A percentile compares a stretch with the other conserved stretches of the same genome.
Conservation (phyloP, 371 early-diverging fungal species). For the Zychaea mexicana region DNA sequence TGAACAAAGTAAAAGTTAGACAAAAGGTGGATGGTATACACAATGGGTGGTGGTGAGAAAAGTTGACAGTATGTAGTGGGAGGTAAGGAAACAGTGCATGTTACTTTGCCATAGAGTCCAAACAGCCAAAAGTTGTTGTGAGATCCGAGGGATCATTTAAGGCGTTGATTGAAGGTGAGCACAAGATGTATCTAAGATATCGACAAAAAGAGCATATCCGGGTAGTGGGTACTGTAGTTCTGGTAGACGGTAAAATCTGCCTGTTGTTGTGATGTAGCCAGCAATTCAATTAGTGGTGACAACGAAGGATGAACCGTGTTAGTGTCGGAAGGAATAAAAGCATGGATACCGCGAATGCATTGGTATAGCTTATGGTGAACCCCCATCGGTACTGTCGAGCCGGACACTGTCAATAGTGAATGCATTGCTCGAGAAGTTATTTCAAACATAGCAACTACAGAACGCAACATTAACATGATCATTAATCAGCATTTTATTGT, state of each 20-base stretch:
- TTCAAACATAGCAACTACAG: neutral
- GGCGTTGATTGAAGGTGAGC: neutral
- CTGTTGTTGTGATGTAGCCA: neutral
- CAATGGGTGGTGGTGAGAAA: no score
- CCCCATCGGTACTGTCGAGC: neutral
- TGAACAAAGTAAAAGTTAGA: no score
- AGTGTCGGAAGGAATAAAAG: neutral
- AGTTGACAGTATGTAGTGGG: no score
- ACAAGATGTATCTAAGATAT: slow-evolving; percentile 2
- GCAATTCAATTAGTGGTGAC: neutral
- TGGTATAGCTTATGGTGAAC: neutral
- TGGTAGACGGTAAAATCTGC: neutral
- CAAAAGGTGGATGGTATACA: no score
- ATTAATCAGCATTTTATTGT: no score
- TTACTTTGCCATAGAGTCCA: no score
- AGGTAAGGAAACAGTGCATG: no score
- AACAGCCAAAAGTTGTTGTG: no score
- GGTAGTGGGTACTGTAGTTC: slow-evolving; percentile 4
- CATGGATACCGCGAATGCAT: neutral
- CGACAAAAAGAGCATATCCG: neutral
- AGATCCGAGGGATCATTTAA: no score
- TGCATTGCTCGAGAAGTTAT: neutral
- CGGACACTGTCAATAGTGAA: neutral
- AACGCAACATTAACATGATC: no score
- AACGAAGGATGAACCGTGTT: neutral